phyloP scores from a whole-genome alignment of 2,329 filamentous ascomycete species.

The Sporothrix phasma region DNA sequence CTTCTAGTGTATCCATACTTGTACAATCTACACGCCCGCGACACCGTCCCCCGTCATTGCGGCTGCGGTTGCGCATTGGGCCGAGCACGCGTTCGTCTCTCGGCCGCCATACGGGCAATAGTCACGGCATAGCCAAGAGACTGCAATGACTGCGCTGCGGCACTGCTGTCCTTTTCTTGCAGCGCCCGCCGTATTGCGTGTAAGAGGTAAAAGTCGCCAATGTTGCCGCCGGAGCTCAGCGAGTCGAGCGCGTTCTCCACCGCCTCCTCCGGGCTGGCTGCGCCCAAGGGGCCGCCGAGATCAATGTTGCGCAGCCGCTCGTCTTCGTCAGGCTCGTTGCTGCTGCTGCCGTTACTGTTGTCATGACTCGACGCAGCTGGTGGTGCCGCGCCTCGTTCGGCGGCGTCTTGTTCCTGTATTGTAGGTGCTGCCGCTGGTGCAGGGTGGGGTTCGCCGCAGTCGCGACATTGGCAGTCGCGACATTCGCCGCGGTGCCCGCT shows the following conservation, averaged over 20 bases:
- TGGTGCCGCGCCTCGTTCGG: constrained; percentile 4
- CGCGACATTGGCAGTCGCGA: constrained; percentile 21
- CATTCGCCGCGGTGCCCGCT: constrained; percentile 13
- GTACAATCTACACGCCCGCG: neutral
- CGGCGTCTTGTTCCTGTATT: constrained; percentile 19
- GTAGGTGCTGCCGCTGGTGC: constrained; percentile 24
- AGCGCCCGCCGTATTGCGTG: constrained; percentile 32
- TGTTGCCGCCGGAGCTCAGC: constrained; percentile 44
- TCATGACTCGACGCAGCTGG: constrained; percentile 17
- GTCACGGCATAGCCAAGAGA: constrained; percentile 46
- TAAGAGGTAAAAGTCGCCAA: constrained; percentile 44
- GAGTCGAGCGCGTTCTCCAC: constrained; percentile 36
- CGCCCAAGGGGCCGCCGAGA: constrained; percentile 1
- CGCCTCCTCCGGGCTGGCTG: constrained; percentile 22
- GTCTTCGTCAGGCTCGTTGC: constrained; percentile 16
- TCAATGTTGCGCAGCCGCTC: constrained; percentile 8
- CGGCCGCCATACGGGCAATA: constrained; percentile 30
- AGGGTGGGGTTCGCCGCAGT: no score
- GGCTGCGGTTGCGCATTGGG: constrained; percentile 41
- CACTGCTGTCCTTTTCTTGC: constrained; percentile 32
- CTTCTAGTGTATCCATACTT: no score
- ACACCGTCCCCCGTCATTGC: constrained; percentile 31
- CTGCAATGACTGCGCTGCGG: constrained; percentile 43
- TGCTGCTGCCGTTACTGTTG: no score
- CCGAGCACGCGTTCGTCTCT: constrained; percentile 20